Conservation (phyloP, 2,329 filamentous ascomycete genomes). For the Fonsecaea pedrosoi region DNA sequence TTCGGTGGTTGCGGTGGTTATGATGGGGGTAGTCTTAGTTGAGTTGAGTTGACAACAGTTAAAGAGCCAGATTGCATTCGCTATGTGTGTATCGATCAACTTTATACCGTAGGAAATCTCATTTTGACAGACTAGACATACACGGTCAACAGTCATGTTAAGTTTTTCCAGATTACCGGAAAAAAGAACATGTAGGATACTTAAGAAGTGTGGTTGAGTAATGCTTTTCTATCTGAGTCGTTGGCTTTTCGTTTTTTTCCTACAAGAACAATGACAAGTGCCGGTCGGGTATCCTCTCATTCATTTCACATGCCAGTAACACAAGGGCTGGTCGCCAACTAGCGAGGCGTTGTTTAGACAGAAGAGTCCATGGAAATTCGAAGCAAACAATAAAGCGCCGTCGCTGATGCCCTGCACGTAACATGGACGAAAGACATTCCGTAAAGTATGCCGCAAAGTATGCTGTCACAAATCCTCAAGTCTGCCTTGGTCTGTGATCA, state of each 20-base stretch:
- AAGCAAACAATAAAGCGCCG: background rate
- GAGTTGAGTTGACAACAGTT: no score
- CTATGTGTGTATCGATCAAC: no score
- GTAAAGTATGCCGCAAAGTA: constrained; percentile 4
- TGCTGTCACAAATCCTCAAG: background rate
- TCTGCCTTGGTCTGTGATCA: background rate
- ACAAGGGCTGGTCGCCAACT: no score
- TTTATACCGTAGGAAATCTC: no score
- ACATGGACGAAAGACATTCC: background rate
- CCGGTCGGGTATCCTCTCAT: background rate
- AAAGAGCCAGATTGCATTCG: no score
- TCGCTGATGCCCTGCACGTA: constrained; percentile 9
- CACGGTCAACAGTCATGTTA: no score
- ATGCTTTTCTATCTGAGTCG: background rate
- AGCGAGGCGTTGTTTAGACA: no score
- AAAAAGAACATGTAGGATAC: no score
- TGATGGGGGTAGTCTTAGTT: no score
- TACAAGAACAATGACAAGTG: background rate
- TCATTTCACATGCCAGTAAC: background rate
- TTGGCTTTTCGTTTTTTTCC: background rate
- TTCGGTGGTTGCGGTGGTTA: no score
- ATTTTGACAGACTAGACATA: no score
- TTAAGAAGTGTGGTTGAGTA: background rate
- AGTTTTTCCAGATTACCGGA: no score
- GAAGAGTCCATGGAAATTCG: background rate